These are phyloP conservation scores for Maudiozyma serrabonitensis DNA, from an alignment of 805 yeast species.

Conservation along the genomic window DNA sequence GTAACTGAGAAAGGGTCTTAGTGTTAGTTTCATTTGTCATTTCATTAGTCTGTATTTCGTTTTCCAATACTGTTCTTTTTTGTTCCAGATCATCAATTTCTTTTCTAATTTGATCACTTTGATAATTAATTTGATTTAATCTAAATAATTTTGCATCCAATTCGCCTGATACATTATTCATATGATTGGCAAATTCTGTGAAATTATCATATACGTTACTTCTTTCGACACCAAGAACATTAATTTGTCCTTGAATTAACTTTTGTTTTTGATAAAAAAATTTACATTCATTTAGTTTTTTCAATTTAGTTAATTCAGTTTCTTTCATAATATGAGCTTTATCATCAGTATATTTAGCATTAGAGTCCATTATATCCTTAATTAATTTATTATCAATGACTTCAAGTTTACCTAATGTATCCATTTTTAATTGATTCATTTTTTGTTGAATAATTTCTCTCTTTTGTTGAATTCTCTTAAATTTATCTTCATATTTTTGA, in stretches of 20 bases:
- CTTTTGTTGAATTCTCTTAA: constrained; percentile 14
- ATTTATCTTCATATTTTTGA: constrained; percentile 13
- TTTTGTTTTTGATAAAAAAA: constrained; percentile 13
- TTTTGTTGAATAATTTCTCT: constrained; percentile 13
- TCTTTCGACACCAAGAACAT: constrained; percentile 15
- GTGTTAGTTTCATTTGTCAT: constrained; percentile 13
- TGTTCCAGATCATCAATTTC: constrained; percentile 15
- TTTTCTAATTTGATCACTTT: constrained; percentile 12
- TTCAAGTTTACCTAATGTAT: constrained; percentile 18
- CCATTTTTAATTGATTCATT: constrained; percentile 16
- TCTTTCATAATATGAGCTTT: constrained; percentile 21
- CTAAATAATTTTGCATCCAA: constrained; percentile 23
- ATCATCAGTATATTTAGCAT: constrained; percentile 12
- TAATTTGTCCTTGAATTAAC: constrained; percentile 22
- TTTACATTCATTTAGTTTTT: constrained; percentile 19
- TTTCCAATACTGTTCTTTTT: constrained; percentile 10
- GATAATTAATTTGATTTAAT: constrained; percentile 14
- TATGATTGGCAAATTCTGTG: constrained; percentile 13
- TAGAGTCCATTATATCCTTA: constrained; percentile 15
- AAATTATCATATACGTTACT: constrained; percentile 13
- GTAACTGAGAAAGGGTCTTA: constrained; percentile 17
- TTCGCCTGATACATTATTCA: constrained; percentile 16
- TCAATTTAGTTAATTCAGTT: constrained; percentile 20
- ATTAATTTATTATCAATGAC: constrained; percentile 17
- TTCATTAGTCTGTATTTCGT: constrained; percentile 13